Evolutionary conservation across 2,329 filamentous ascomycete species (phyloP).

Genomic region (Amauroascus verrucosus): DNA sequence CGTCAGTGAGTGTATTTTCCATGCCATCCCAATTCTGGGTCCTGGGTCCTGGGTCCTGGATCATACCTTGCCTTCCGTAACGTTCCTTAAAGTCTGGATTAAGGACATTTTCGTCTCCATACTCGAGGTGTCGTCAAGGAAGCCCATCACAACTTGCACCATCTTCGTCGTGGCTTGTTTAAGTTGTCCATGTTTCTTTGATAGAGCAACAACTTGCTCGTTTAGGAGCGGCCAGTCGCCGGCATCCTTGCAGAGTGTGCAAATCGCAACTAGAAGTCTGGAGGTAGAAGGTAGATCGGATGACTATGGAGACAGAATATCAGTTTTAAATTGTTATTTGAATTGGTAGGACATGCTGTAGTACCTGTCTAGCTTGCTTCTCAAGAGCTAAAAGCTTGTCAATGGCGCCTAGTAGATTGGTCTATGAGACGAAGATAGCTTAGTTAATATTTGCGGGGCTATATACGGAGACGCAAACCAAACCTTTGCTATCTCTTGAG

Average conservation of each 20-base stretch:
- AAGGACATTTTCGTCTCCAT: slow-evolving; percentile 81
- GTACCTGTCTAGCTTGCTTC: slow-evolving; percentile 93
- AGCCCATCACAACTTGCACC: slow-evolving; percentile 92
- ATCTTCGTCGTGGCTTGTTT: slow-evolving; percentile 99
- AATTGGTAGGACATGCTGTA: not conserved
- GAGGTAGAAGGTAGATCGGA: slow-evolving; percentile 95
- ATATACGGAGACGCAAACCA: slow-evolving; percentile 12
- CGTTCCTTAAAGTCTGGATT: slow-evolving; percentile 89
- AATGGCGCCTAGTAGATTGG: slow-evolving; percentile 72
- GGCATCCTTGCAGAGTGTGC: slow-evolving; percentile 86
- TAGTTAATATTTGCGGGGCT: slow-evolving; percentile 10
- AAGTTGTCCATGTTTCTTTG: slow-evolving; percentile 99
- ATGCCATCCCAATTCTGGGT: not conserved
- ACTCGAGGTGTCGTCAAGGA: slow-evolving; percentile 75
- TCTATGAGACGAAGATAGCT: slow-evolving; percentile 21
- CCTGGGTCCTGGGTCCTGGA: not conserved
- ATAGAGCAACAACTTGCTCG: slow-evolving; percentile 88
- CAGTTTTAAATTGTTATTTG: not conserved
- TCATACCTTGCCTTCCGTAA: slow-evolving; percentile 87
- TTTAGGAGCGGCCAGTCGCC: slow-evolving; percentile 92
- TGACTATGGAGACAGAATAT: slow-evolving; percentile 46
- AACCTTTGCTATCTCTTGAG: slow-evolving; percentile 81
- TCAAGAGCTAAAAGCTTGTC: slow-evolving; percentile 87
- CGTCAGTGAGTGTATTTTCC: slow-evolving; percentile 9
- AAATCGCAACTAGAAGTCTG: slow-evolving; percentile 73